These are phyloP conservation scores for Seiridium cupressi DNA, from an alignment of 2,329 filamentous ascomycete species.

Conservation along the genomic window DNA sequence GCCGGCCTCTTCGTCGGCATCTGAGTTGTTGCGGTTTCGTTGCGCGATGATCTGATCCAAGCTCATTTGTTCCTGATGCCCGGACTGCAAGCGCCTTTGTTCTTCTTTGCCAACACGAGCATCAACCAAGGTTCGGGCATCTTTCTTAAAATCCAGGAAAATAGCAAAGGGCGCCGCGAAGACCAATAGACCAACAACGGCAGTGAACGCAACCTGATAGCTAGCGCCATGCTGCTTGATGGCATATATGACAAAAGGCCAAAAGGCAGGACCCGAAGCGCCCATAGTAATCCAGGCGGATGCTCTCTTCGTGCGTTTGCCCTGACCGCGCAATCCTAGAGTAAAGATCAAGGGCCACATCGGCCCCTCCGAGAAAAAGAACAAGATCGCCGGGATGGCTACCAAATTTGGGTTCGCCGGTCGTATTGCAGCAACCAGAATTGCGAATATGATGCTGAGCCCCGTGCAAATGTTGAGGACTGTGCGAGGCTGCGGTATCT, in stretches of 20 bases:
- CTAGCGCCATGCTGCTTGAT: constrained; percentile 59
- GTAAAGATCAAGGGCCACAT: constrained; percentile 82
- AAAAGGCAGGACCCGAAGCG: constrained; percentile 69
- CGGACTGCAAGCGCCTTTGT: constrained; percentile 28
- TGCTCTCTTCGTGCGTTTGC: constrained; percentile 75
- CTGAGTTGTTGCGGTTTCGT: constrained; percentile 19
- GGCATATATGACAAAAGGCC: constrained; percentile 72
- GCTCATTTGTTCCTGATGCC: constrained; percentile 41
- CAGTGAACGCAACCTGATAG: constrained; percentile 62
- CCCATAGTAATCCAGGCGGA: constrained; percentile 77
- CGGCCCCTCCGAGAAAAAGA: constrained; percentile 79
- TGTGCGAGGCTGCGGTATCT: constrained; percentile 64
- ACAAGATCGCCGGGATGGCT: constrained; percentile 62
- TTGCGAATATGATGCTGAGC: constrained; percentile 57
- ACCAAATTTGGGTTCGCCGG: constrained; percentile 46
- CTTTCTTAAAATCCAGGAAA: constrained; percentile 44
- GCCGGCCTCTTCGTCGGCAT: constrained; percentile 15
- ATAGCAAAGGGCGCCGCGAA: constrained; percentile 46
- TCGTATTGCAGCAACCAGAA: constrained; percentile 45
- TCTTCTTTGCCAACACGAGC: constrained; percentile 31
- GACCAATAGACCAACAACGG: constrained; percentile 55
- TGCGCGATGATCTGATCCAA: constrained; percentile 37
- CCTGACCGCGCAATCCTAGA: constrained; percentile 75
- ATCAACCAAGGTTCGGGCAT: constrained; percentile 46
- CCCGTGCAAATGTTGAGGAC: constrained; percentile 63